These are phyloP conservation scores for Linnemannia hyalina DNA, from an alignment of 192 early-diverging fungal species.

Conservation along the genomic window DNA sequence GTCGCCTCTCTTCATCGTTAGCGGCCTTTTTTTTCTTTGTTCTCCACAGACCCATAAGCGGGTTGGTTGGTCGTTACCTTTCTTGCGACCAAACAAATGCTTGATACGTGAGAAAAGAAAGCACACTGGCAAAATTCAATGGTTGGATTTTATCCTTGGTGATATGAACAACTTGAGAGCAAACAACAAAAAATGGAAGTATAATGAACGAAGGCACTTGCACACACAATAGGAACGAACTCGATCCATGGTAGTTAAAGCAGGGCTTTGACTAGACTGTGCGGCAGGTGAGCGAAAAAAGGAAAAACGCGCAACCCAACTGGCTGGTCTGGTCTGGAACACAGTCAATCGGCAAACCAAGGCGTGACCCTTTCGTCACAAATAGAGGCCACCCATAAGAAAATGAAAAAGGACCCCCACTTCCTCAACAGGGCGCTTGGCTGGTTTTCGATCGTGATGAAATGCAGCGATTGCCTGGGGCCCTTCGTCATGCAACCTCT, in stretches of 20 bases:
- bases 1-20: not conserved
- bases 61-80: not conserved
- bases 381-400: not conserved
- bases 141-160: not conserved
- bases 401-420: not conserved
- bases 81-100: not conserved
- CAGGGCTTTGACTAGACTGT: too few species aligned
- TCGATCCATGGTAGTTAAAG: not conserved
- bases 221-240: not conserved
- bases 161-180: not conserved
- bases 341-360: not conserved
- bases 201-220: not conserved
- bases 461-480: constrained; percentile 5
- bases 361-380: not conserved
- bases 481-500: constrained; percentile 4
- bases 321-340: constrained; percentile 1
- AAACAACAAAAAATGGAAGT: not conserved
- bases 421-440: not conserved
- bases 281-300: too few species aligned
- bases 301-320: not conserved
- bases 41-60: not conserved
- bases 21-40: not conserved
- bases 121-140: not conserved
- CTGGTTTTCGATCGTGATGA: constrained; percentile 5
- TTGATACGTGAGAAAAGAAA: not conserved